These are phyloP conservation scores for Boletus insuetus DNA, from an alignment of 768 basidiomycete genomes.

Conservation along the genomic window DNA sequence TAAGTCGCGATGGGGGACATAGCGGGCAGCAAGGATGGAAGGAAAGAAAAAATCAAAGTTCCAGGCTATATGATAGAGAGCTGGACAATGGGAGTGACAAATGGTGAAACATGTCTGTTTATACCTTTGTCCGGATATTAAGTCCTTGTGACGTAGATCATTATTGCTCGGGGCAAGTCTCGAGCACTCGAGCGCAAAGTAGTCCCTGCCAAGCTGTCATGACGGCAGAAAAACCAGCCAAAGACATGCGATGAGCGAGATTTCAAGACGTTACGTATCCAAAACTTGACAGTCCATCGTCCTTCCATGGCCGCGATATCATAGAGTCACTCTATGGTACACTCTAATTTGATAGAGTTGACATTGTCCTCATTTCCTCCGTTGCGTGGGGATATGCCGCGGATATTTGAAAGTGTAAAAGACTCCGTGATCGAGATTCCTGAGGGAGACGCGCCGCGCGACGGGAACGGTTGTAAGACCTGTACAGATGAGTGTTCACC, in stretches of 20 bases:
- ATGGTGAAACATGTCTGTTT: slow-evolving; percentile 25
- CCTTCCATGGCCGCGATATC: neutral
- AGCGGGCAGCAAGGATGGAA: neutral
- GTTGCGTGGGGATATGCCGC: neutral
- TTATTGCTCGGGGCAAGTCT: neutral
- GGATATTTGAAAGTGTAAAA: slow-evolving; percentile 3
- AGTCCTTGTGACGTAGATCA: slow-evolving; percentile 2
- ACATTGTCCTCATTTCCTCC: neutral
- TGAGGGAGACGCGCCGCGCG: slow-evolving; percentile 7
- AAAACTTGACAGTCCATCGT: neutral
- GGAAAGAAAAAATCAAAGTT: neutral
- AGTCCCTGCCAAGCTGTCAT: slow-evolving; percentile 4
- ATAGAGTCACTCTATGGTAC: neutral
- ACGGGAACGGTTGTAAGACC: slow-evolving; percentile 20
- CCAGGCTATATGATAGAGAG: slow-evolving; percentile 15
- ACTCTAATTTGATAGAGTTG: neutral
- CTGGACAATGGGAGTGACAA: slow-evolving; percentile 14
- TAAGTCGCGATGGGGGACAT: slow-evolving; percentile 29
- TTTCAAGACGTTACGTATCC: neutral
- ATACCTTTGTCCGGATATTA: slow-evolving; percentile 20
- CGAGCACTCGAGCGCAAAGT: neutral
- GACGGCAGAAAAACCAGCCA: slow-evolving; percentile 1
- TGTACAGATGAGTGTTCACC: neutral
- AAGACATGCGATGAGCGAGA: neutral
- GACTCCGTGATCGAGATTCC: slow-evolving; percentile 2